A percentile compares a stretch with the other conserved stretches of the same genome.
These are phyloP conservation scores for Biancaea sappan DNA, from an alignment of 306 rosid species.

Conservation along the genomic window DNA sequence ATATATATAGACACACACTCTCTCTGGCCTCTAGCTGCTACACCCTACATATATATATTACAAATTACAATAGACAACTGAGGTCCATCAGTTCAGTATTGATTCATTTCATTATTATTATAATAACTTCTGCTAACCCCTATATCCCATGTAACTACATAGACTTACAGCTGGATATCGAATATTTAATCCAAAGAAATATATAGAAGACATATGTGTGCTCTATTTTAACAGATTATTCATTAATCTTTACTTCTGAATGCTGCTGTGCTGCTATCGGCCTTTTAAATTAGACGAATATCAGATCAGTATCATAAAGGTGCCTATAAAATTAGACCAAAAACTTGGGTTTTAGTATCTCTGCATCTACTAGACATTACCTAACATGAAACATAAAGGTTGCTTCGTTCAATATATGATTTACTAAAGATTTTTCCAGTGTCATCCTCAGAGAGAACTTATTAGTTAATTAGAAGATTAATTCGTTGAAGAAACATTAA, in stretches of 20 bases:
- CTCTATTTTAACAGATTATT: neutral
- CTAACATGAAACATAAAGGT: conserved; percentile 18
- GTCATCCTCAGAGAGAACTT: neutral
- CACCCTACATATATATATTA: too few species aligned
- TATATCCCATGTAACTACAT: neutral
- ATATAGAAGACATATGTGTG: neutral
- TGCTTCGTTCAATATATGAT: conserved; percentile 20
- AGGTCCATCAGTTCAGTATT: neutral
- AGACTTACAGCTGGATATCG: neutral
- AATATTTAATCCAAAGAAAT: neutral
- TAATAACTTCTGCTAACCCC: neutral
- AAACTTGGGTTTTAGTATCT: conserved; percentile 31
- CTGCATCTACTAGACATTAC: conserved; percentile 36
- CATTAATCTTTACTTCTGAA: neutral
- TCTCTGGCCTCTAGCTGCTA: too few species aligned
- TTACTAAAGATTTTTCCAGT: conserved; percentile 14
- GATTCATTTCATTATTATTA: neutral
- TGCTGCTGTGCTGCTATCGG: neutral
- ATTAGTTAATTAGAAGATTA: neutral
- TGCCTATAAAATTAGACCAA: conserved; percentile 31
- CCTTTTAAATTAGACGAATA: neutral
- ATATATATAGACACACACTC: too few species aligned
- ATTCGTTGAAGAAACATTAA: neutral
- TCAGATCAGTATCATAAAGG: conserved; percentile 6
- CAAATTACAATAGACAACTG: neutral